These are phyloP conservation scores for Wickerhamiella brachini DNA, from an alignment of 805 yeast genomes.

Conservation along the genomic window DNA sequence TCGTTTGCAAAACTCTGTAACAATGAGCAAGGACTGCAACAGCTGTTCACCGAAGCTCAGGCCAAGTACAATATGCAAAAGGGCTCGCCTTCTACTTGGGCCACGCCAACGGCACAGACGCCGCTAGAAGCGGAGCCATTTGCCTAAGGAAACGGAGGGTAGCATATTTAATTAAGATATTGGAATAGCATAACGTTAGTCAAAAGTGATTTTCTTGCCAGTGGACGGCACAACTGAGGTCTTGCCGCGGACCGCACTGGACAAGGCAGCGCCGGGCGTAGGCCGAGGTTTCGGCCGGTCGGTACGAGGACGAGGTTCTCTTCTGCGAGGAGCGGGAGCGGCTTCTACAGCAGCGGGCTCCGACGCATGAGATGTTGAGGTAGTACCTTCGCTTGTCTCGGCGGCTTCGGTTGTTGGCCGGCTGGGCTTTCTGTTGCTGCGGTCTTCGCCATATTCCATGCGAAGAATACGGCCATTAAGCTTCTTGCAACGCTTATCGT, in stretches of 20 bases:
- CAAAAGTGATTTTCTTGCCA: slow-evolving; percentile 77
- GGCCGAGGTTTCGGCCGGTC: slow-evolving; percentile 10
- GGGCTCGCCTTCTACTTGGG: not conserved
- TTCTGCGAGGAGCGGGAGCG: not conserved
- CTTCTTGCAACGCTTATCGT: slow-evolving; percentile 50
- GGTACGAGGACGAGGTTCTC: not conserved
- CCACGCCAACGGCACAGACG: not conserved
- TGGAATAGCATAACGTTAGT: slow-evolving; percentile 21
- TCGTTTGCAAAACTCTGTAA: slow-evolving; percentile 51
- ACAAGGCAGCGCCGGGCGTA: slow-evolving; percentile 66
- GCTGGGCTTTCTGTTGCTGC: slow-evolving; percentile 56
- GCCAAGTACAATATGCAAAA: slow-evolving; percentile 6
- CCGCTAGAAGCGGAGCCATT: not conserved
- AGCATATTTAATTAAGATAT: not conserved
- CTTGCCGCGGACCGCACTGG: slow-evolving; percentile 76
- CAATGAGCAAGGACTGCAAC: slow-evolving; percentile 34
- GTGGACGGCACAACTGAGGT: slow-evolving; percentile 78
- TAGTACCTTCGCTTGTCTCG: slow-evolving; percentile 5
- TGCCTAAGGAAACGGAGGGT: not conserved
- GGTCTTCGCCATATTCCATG: slow-evolving; percentile 89
- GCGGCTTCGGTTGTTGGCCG: slow-evolving; percentile 19
- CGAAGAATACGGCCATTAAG: slow-evolving; percentile 64
- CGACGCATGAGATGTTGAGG: not conserved
- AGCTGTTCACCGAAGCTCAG: slow-evolving; percentile 47
- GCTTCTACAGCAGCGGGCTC: not conserved